Evolutionary conservation across 2,329 filamentous ascomycete species (phyloP).

Genomic region (Calonectria hongkongensis): DNA sequence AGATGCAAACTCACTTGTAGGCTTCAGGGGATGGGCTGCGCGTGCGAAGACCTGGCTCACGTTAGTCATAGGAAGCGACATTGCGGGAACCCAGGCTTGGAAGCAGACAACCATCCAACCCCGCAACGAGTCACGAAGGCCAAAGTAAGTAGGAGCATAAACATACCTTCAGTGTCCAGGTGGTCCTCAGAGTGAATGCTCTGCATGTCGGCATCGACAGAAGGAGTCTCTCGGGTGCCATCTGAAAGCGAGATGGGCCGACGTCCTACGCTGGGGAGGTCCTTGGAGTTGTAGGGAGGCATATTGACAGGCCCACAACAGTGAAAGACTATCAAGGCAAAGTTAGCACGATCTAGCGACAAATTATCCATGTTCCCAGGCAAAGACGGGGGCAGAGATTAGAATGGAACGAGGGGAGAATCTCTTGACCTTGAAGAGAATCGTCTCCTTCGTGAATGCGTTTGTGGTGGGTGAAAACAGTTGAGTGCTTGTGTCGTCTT

Average conservation of each 20-base stretch:
- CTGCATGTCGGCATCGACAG: neutral
- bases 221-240: neutral
- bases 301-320: neutral
- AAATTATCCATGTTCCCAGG: neutral
- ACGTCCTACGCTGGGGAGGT: slow-evolving; percentile 2
- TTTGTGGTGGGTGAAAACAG: neutral
- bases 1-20: neutral
- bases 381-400: neutral
- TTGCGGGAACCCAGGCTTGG: neutral
- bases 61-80: neutral
- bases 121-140: no score
- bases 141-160: neutral
- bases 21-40: neutral
- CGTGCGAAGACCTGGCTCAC: neutral
- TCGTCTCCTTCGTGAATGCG: neutral
- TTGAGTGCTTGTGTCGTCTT: no score
- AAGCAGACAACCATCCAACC: neutral
- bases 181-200: neutral
- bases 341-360: neutral
- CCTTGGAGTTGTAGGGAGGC: slow-evolving; percentile 20
- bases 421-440: neutral
- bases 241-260: neutral
- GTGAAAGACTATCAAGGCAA: neutral
- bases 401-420: neutral
- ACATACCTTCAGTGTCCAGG: slow-evolving; percentile 15